Evolutionary conservation across 495 filamentous ascomycete genomes (phyloP), one percentile per base, ranked within the genome.

Genomic region (Trichocladium uniseriatum): DNA sequence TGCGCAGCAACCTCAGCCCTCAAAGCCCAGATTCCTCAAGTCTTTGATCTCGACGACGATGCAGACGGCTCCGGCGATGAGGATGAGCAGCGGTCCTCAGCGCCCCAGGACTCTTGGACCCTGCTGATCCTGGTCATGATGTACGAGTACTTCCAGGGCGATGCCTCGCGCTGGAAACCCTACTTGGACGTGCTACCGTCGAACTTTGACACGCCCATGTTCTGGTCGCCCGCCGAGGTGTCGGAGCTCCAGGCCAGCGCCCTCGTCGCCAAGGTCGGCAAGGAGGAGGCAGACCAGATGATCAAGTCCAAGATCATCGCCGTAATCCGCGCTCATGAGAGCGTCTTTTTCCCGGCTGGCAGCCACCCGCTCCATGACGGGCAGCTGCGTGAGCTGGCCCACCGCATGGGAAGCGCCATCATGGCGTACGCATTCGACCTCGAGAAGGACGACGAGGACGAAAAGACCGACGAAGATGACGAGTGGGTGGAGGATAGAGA

Each of bases 381-480:
- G 16, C 64, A 76, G 20, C 65, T 89, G 14, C 56, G 87, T 5
- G 53, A 62, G 15, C 69, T 89, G 7, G 79, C 80, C 28, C 89
- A 95, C 63, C 73, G 76, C 9, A 86, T 95, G 79, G 90, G 84
- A 0, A 88, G 83, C 13, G 75, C 83, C 14, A 92, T 95, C 37
- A 95, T 96, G 89, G 84, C 88, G 5, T 96, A 96, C 62, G 89
- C 88, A 2, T 97, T 97, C 57, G 91, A 95, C 52, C 74, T 97
- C 0, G 74, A 76, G 10, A 67, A 70, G 6, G 69, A 73, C 6
- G 67, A 76, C 1, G 71, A 69, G 0, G 71, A 78, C 9, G 68
- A 75, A 2, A 75, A 78, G 20, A 69, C 69, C 10, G 75, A 80
- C 0, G 77, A 78, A 34, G 74, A 76, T 10, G 73, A 70, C 21